Evolutionary conservation across 345 rosid genomes (phyloP), one percentile per base, ranked within the genome.

Genomic region (Erysimum cheiranthoides): DNA sequence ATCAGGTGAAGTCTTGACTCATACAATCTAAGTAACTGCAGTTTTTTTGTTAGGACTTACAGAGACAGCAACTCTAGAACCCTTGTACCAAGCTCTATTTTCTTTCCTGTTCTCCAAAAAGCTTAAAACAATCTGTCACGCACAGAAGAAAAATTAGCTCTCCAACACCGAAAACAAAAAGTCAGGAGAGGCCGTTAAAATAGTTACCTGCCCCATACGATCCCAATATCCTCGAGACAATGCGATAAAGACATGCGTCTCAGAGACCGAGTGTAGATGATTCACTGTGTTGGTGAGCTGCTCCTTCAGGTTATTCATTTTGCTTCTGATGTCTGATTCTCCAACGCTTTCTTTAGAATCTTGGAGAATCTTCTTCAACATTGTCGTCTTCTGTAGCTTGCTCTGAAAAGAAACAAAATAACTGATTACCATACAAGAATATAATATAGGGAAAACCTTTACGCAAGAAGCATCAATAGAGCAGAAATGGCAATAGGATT

Each of bases 71-170:
- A 95, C 81, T 56, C 89, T 84, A 9, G 97, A 88, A 66, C 97
- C 97, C 81, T 88, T 95, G 60, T 95, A 95, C 97, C 99, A 95
- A 0, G 97, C 93, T 83, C 88, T 85, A 74, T 92, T 92, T 84
- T 90, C 99, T 71, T 92, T 95, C 81, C 97, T 84, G 85, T 88
- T 90, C 86, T 90, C 97, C 89, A 95, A 68, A 87, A 95, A 92
- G 81, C 83, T 85, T 39, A 95, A 79, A 58, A 95, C 88, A 71
- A 92, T 97, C 99, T 95, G 81, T 8, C 52, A 77, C 25, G 50
- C 35, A 50, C 70, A 58, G 30, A 51, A 34, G 25, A 70, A 43
- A 31, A 64, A 30, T 70, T 51, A 77, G 76, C 32, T 34, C 43
- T 43, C 59, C 6, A 43, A 27, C 71, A 64, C 40, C 6, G 2